Evolutionary conservation across 371 early-diverging fungal genomes (phyloP).

Genomic region (Mortierella sp.): DNA sequence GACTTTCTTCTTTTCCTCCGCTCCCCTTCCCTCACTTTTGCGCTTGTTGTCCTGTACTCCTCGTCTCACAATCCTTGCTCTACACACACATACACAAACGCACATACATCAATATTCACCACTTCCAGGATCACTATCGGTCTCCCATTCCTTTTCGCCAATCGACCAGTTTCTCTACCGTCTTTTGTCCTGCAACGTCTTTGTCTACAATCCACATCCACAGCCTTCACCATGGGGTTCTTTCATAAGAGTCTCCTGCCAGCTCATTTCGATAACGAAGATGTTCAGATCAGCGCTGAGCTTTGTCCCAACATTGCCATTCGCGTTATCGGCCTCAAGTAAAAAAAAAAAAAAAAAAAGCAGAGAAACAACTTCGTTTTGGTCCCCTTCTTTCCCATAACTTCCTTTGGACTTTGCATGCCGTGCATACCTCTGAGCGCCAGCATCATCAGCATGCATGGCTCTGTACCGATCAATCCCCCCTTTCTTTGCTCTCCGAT

Average conservation of each 20-base stretch:
- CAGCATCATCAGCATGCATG: no score
- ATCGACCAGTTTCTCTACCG: no score
- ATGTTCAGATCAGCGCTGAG: constrained; percentile 40
- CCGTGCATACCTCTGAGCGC: no score
- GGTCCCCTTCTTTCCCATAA: no score
- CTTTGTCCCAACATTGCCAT: constrained; percentile 33
- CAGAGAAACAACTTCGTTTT: background rate
- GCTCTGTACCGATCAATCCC: no score
- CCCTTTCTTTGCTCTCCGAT: background rate
- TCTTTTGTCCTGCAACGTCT: no score
- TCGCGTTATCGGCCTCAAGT: constrained; percentile 27
- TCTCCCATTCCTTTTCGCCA: no score
- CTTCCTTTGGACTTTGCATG: no score
- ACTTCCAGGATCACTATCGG: no score
- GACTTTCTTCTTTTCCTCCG: background rate
- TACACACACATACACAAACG: background rate
- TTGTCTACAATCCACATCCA: background rate
- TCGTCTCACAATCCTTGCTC: no score
- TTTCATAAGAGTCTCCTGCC: constrained; percentile 21
- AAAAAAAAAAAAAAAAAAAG: background rate
- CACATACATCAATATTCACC: background rate
- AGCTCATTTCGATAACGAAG: constrained; percentile 28
- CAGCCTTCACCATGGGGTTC: constrained; percentile 10
- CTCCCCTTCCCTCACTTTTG: background rate
- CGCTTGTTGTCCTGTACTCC: background rate